A percentile compares a stretch with the other conserved stretches of the same genome.
These are phyloP conservation scores for Knoxdaviesia capensis DNA, from an alignment of 2,329 filamentous ascomycete species.

Conservation along the genomic window DNA sequence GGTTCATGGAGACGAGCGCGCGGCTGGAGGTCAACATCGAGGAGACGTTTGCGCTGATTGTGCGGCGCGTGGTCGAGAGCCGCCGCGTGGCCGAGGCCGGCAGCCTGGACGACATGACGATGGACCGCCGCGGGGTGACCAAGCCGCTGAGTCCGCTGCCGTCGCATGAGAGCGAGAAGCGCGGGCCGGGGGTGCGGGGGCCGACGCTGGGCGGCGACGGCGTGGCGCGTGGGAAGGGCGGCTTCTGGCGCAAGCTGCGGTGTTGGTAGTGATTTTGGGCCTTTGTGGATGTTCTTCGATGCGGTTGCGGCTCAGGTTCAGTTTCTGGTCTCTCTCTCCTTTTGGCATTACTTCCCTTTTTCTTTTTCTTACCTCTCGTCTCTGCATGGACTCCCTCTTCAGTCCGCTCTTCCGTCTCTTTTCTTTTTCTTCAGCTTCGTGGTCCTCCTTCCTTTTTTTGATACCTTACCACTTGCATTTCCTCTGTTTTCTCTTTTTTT, in stretches of 20 bases:
- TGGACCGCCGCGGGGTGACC: slow-evolving; percentile 32
- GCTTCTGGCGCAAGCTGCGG: slow-evolving; percentile 35
- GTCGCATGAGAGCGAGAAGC: slow-evolving; percentile 19
- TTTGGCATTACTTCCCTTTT: not conserved
- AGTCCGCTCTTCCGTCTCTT: not conserved
- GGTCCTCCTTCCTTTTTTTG: not conserved
- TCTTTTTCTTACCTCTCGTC: slow-evolving; percentile 1
- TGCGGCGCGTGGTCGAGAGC: slow-evolving; percentile 40
- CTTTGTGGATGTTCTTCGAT: not conserved
- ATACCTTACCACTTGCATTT: slow-evolving; percentile 5
- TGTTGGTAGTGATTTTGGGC: slow-evolving; percentile 26
- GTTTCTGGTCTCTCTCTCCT: not conserved
- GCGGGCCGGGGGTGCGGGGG: slow-evolving; percentile 23
- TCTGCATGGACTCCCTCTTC: no score
- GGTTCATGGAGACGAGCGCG: slow-evolving; percentile 81
- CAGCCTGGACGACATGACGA: slow-evolving; percentile 17
- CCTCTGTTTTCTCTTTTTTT: slow-evolving; percentile 1
- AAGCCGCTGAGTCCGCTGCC: slow-evolving; percentile 36
- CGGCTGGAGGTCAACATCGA: slow-evolving; percentile 74
- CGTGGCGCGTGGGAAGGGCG: slow-evolving; percentile 19
- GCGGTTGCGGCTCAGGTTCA: no score
- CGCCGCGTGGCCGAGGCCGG: slow-evolving; percentile 28
- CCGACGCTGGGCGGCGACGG: slow-evolving; percentile 21
- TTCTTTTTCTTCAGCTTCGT: slow-evolving; percentile 1
- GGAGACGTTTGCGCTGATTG: slow-evolving; percentile 61